Evolutionary conservation across 352 stramenopile genomes (phyloP).

Genomic region (Chrysophaeum taylorii): DNA sequence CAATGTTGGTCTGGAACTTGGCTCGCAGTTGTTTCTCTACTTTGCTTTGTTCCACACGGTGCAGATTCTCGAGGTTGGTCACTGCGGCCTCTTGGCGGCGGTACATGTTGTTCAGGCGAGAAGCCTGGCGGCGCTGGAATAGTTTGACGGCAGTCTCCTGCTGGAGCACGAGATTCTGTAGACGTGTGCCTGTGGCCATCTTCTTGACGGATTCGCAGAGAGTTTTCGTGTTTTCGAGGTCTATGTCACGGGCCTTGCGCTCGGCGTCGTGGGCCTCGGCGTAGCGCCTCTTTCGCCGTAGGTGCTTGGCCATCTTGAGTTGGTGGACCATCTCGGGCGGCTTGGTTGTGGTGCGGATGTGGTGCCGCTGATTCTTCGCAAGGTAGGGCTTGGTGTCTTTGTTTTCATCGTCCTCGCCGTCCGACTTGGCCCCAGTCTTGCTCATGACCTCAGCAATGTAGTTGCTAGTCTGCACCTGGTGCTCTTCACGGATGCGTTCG

Average conservation of each 20-base stretch:
- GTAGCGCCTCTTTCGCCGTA: conserved; percentile 1
- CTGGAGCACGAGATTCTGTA: background rate
- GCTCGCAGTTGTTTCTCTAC: background rate
- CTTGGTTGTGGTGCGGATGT: background rate
- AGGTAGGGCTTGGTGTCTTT: background rate
- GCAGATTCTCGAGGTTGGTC: background rate
- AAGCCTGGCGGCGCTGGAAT: background rate
- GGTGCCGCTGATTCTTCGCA: background rate
- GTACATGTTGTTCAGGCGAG: background rate
- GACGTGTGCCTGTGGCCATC: background rate
- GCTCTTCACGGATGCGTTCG: background rate
- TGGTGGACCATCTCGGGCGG: background rate
- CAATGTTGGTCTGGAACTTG: background rate
- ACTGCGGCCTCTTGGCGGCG: background rate
- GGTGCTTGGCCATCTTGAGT: conserved; percentile 6
- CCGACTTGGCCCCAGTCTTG: background rate
- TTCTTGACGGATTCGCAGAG: background rate
- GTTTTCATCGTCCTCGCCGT: background rate
- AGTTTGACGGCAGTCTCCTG: background rate
- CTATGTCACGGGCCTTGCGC: background rate
- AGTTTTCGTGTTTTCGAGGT: background rate
- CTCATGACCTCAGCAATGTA: background rate
- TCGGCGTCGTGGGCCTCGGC: conserved; percentile 2
- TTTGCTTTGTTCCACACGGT: background rate
- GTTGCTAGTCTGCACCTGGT: background rate